phyloP scores from a whole-genome alignment of 139 green algal species.

The Micractinium conductrix region DNA sequence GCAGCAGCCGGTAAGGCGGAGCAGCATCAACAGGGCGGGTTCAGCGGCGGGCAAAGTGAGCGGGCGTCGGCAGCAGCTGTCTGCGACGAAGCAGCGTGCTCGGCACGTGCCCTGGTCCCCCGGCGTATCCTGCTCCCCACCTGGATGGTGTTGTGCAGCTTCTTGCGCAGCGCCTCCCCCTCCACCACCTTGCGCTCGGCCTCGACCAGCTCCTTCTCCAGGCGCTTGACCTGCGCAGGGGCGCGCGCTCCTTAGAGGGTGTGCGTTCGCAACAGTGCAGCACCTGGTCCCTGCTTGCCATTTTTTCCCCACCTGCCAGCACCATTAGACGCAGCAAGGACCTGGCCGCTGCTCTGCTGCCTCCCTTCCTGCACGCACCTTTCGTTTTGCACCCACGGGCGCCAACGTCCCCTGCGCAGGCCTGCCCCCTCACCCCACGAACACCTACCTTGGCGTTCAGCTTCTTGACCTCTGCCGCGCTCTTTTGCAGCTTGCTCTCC shows the following conservation, averaged over 20 bases:
- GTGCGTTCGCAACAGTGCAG: neutral
- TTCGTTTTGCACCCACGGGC: too few species aligned
- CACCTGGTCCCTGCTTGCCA: too few species aligned
- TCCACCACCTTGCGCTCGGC: slow-evolving; percentile 41
- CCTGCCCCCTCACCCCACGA: too few species aligned
- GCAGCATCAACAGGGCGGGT: neutral
- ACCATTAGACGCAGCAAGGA: too few species aligned
- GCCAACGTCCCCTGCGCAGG: too few species aligned
- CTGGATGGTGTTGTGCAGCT: slow-evolving; percentile 81
- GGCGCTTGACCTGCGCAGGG: slow-evolving; percentile 56
- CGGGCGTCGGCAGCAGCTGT: neutral
- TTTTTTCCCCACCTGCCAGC: too few species aligned
- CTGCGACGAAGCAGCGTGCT: neutral
- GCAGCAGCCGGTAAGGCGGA: slow-evolving; percentile 36
- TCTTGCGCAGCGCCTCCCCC: slow-evolving; percentile 61
- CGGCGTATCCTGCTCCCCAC: neutral
- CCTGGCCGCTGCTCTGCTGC: too few species aligned
- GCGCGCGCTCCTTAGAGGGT: neutral
- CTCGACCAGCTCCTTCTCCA: slow-evolving; percentile 64
- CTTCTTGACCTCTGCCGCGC: slow-evolving; percentile 40
- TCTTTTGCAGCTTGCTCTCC: slow-evolving; percentile 45
- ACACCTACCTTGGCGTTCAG: slow-evolving; percentile 37
- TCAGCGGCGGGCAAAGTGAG: neutral
- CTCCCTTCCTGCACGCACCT: too few species aligned
- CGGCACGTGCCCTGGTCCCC: too few species aligned